phyloP scores from a whole-genome alignment of 2,329 filamentous ascomycete species.

The Pyricularia sp. region DNA sequence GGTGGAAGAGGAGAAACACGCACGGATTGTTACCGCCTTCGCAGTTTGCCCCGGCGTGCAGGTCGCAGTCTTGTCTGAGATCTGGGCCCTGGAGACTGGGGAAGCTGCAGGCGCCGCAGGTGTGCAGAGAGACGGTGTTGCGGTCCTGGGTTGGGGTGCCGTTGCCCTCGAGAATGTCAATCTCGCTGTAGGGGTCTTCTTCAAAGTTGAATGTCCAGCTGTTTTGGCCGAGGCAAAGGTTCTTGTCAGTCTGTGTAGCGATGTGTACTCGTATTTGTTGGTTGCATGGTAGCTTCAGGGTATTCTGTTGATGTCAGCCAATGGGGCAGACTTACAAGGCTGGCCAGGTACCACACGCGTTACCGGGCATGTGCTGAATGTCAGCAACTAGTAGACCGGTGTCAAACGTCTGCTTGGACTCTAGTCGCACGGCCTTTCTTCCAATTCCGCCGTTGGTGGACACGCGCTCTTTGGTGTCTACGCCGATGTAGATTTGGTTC shows the following conservation, averaged over 20 bases:
- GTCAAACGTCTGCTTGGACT: conserved; percentile 34
- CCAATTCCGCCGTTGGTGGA: conserved; percentile 23
- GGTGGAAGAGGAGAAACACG: too few species aligned
- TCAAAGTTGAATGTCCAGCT: conserved; percentile 19
- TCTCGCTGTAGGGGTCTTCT: conserved; percentile 40
- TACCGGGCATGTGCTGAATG: conserved; percentile 39
- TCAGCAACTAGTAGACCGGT: conserved; percentile 35
- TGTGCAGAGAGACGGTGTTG: conserved; percentile 40
- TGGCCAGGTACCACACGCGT: conserved; percentile 39
- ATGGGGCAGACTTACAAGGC: conserved; percentile 24
- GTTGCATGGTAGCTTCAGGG: neutral
- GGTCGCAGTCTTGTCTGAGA: conserved; percentile 11
- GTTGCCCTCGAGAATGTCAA: conserved; percentile 46
- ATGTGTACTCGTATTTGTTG: too few species aligned
- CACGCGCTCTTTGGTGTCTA: conserved; percentile 26
- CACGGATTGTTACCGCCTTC: conserved; percentile 10
- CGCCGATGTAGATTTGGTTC: conserved; percentile 31
- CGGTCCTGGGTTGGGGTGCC: conserved; percentile 24
- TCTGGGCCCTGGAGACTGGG: conserved; percentile 11
- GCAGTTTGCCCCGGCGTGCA: conserved; percentile 10
- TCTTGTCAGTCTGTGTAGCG: too few species aligned
- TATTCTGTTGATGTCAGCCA: neutral
- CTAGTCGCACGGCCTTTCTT: conserved; percentile 34
- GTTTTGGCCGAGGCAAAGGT: neutral
- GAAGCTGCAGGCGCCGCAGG: conserved; percentile 32